These are phyloP conservation scores for Xylariaceae sp. DNA, from an alignment of 2,329 filamentous ascomycete species.

Conservation along the genomic window DNA sequence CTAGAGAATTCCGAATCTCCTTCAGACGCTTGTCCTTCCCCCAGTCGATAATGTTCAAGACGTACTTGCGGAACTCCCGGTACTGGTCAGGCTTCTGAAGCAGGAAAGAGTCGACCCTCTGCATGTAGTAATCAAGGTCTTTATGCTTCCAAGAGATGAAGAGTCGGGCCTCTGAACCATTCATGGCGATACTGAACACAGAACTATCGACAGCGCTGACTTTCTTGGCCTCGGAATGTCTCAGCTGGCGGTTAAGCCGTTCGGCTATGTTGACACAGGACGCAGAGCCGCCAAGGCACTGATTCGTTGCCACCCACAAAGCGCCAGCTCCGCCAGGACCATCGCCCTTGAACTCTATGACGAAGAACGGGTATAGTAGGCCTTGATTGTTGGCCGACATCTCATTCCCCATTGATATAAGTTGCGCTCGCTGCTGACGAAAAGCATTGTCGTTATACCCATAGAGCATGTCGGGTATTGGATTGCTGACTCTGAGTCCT, in stretches of 20 bases:
- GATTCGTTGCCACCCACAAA: slow-evolving; percentile 42
- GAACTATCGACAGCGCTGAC: slow-evolving; percentile 33
- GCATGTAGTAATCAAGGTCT: slow-evolving; percentile 37
- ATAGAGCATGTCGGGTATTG: slow-evolving; percentile 29
- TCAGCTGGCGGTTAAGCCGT: background rate
- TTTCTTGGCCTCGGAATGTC: slow-evolving; percentile 11
- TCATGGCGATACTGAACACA: slow-evolving; percentile 43
- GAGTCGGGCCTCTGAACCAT: slow-evolving; percentile 37
- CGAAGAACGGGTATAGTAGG: slow-evolving; percentile 34
- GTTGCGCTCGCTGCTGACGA: no score
- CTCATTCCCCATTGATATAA: no score
- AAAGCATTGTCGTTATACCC: slow-evolving; percentile 15
- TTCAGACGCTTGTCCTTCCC: slow-evolving; percentile 33
- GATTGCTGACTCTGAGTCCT: slow-evolving; percentile 24
- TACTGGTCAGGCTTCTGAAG: slow-evolving; percentile 36
- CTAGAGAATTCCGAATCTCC: slow-evolving; percentile 24
- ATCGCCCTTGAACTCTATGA: slow-evolving; percentile 38
- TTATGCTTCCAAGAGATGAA: slow-evolving; percentile 40
- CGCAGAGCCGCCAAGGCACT: slow-evolving; percentile 38
- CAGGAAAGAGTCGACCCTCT: slow-evolving; percentile 33
- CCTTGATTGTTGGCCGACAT: no score
- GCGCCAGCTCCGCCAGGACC: slow-evolving; percentile 27
- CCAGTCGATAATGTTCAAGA: slow-evolving; percentile 43
- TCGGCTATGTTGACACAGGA: slow-evolving; percentile 38
- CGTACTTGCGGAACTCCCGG: slow-evolving; percentile 36